phyloP scores from a whole-genome alignment of 257 asterid species.

The Solanum okadae region DNA sequence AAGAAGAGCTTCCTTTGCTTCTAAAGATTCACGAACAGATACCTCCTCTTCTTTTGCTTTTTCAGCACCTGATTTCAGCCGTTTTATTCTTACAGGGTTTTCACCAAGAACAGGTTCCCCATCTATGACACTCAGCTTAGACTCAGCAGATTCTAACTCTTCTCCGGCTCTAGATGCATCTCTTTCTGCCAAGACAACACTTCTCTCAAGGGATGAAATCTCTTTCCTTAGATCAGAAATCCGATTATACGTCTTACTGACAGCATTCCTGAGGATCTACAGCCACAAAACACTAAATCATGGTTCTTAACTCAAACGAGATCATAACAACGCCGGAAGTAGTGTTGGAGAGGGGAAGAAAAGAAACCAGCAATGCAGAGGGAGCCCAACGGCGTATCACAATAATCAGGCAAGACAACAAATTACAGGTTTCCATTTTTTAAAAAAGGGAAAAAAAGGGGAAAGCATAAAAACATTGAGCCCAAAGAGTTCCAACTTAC shows the following conservation, averaged over 20 bases:
- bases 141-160: conserved; percentile 64
- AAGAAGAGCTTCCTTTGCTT: conserved; percentile 90
- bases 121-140: conserved; percentile 77
- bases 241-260: conserved; percentile 85
- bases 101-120: conserved; percentile 95
- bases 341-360: neutral
- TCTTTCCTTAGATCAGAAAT: conserved; percentile 86
- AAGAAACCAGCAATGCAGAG: neutral
- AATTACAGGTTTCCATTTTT: neutral
- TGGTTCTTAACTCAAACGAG: neutral
- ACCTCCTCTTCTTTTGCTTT: conserved; percentile 61
- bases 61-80: conserved; percentile 61
- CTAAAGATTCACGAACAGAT: conserved; percentile 64
- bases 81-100: conserved; percentile 82
- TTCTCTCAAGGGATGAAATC: conserved; percentile 55
- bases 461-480: neutral
- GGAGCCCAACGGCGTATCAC: neutral
- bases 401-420: neutral
- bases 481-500: neutral
- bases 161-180: conserved; percentile 71
- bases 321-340: neutral
- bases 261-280: conserved; percentile 76
- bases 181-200: conserved; percentile 43
- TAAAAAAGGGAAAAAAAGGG: neutral
- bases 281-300: neutral